Evolutionary conservation across 768 basidiomycete species (phyloP).

Genomic region (Mycena venus): DNA sequence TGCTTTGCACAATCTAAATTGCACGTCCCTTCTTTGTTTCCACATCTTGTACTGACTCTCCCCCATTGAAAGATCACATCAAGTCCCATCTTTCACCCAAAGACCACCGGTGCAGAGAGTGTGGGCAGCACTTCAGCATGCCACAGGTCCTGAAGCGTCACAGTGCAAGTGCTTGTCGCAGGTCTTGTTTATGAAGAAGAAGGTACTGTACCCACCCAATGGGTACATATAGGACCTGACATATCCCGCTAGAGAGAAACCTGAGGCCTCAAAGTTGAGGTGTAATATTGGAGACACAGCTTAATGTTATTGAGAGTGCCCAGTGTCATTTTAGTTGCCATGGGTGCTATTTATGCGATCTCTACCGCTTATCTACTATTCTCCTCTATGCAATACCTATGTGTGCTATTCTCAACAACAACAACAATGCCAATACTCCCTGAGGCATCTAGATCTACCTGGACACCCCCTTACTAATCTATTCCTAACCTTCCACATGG

Average conservation of each 20-base stretch:
- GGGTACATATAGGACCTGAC: too few relatives aligned
- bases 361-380: not conserved
- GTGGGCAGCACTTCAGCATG: constrained; percentile 1
- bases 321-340: not conserved
- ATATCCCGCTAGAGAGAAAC: not conserved
- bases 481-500: too few relatives aligned
- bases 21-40: not conserved
- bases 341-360: not conserved
- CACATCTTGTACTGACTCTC: not conserved
- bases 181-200: not conserved
- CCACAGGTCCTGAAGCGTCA: constrained; percentile 9
- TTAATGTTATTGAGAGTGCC: not conserved
- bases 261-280: not conserved
- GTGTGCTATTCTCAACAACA: too few relatives aligned
- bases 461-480: too few relatives aligned
- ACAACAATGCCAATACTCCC: too few relatives aligned
- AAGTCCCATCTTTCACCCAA: constrained; percentile 6
- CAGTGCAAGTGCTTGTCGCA: not conserved
- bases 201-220: not conserved
- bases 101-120: not conserved
- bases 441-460: too few relatives aligned
- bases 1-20: not conserved
- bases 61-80: constrained; percentile 7
- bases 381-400: not conserved
- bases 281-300: not conserved